phyloP scores from a whole-genome alignment of 2,329 filamentous ascomycete genomes.

The Trichoderma harzianum region DNA sequence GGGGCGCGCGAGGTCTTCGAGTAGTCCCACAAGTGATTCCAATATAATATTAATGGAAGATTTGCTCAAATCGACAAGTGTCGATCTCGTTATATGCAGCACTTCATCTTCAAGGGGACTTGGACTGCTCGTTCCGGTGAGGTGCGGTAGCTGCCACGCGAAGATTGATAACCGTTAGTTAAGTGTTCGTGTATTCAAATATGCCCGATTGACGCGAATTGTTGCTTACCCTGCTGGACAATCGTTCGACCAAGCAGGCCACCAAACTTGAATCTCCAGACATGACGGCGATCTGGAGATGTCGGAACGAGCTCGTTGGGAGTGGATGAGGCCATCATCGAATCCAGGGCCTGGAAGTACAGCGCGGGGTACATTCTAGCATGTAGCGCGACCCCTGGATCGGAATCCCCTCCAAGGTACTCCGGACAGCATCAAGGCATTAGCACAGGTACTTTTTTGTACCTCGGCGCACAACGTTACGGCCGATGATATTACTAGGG shows the following conservation, averaged over 20 bases:
- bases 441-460: not conserved
- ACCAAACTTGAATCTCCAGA: slow-evolving; percentile 53
- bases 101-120: slow-evolving; percentile 60
- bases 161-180: not conserved
- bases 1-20: slow-evolving; percentile 57
- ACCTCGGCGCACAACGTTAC: not conserved
- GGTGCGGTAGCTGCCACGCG: slow-evolving; percentile 58
- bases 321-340: slow-evolving; percentile 8
- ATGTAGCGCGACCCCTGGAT: not conserved
- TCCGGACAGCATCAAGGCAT: not conserved
- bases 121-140: slow-evolving; percentile 55
- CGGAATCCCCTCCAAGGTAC: not conserved
- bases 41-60: slow-evolving; percentile 53
- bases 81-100: slow-evolving; percentile 57
- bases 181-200: not conserved
- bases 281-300: slow-evolving; percentile 10
- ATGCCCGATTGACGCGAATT: not conserved
- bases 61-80: slow-evolving; percentile 58
- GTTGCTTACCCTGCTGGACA: slow-evolving; percentile 47
- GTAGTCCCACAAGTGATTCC: slow-evolving; percentile 53
- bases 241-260: slow-evolving; percentile 55
- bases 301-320: slow-evolving; percentile 10
- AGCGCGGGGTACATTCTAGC: slow-evolving; percentile 14
- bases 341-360: not conserved
- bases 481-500: not conserved